A percentile compares a stretch with the other conserved stretches of the same genome.
phyloP scores from a whole-genome alignment of 1,139 yeast species.

The Pichia sp. region DNA sequence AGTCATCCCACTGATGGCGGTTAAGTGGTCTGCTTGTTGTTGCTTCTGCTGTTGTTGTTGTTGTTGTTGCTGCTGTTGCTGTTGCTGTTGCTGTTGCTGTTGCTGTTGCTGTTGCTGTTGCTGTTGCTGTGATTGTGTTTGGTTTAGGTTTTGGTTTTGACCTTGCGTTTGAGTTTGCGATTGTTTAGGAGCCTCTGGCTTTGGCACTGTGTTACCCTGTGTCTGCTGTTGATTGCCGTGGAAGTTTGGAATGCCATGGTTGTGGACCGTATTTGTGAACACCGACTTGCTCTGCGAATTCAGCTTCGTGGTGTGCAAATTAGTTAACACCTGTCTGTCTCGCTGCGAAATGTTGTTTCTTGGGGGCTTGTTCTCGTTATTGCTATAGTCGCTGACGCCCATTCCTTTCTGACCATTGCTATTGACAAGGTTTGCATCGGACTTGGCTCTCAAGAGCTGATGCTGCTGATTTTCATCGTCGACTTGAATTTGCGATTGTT shows the following conservation, averaged over 20 bases:
- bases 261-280: slow-evolving; percentile 13
- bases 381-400: background rate
- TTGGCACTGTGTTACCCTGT: background rate
- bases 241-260: slow-evolving; percentile 14
- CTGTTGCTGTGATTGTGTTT: background rate
- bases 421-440: slow-evolving; percentile 1
- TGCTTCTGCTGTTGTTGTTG: background rate
- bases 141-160: background rate
- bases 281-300: slow-evolving; percentile 7
- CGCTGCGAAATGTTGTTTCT: slow-evolving; percentile 1
- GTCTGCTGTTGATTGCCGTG: slow-evolving; percentile 4
- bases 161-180: slow-evolving; percentile 6
- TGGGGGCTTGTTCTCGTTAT: background rate
- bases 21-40: slow-evolving; percentile 11
- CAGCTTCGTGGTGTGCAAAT: slow-evolving; percentile 4
- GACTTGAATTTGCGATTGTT: slow-evolving; percentile 26
- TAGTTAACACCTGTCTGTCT: slow-evolving; percentile 11
- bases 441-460: slow-evolving; percentile 3
- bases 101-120: background rate
- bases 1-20: slow-evolving; percentile 13
- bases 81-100: background rate
- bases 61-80: background rate
- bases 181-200: slow-evolving; percentile 3
- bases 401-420: background rate
- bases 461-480: slow-evolving; percentile 27